phyloP scores from a whole-genome alignment of 2,329 filamentous ascomycete species.

The Xylogone sp. region DNA sequence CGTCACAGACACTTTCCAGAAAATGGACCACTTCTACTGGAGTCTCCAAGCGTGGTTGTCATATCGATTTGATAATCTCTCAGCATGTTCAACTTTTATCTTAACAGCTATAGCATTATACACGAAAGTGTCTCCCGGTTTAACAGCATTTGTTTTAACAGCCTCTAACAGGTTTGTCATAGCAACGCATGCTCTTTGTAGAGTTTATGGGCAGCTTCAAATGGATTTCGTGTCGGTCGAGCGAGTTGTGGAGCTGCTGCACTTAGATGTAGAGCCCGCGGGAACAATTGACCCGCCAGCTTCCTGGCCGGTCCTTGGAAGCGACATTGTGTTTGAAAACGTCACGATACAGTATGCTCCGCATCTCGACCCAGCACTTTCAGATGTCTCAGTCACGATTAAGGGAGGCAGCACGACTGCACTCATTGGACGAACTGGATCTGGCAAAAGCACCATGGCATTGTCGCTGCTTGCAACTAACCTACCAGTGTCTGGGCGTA shows the following conservation, averaged over 20 bases:
- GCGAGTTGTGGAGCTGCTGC: conserved; percentile 75
- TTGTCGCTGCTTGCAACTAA: conserved; percentile 56
- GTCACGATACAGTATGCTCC: conserved; percentile 79
- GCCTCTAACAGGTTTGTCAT: conserved; percentile 66
- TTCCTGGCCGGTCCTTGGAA: conserved; percentile 69
- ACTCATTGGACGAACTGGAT: conserved; percentile 76
- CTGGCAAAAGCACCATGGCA: conserved; percentile 77
- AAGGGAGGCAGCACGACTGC: conserved; percentile 76
- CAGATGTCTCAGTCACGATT: conserved; percentile 67
- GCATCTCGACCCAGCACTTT: conserved; percentile 69
- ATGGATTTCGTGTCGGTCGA: conserved; percentile 93
- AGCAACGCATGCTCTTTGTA: conserved; percentile 71
- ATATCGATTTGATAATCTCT: conserved; percentile 71
- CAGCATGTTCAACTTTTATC: conserved; percentile 68
- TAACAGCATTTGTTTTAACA: conserved; percentile 80
- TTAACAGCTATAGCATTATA: conserved; percentile 73
- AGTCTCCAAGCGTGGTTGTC: conserved; percentile 81
- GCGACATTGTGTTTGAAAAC: conserved; percentile 71
- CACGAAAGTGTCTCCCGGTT: conserved; percentile 69
- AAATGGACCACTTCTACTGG: conserved; percentile 97
- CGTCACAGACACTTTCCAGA: conserved; percentile 85
- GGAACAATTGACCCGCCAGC: conserved; percentile 68
- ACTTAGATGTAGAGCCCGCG: conserved; percentile 69
- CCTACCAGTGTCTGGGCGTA: conserved; percentile 48
- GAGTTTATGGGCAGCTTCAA: conserved; percentile 77